Evolutionary conservation across 164 flowering plant species (phyloP).

Genomic region (Nymphaea thermarum): DNA sequence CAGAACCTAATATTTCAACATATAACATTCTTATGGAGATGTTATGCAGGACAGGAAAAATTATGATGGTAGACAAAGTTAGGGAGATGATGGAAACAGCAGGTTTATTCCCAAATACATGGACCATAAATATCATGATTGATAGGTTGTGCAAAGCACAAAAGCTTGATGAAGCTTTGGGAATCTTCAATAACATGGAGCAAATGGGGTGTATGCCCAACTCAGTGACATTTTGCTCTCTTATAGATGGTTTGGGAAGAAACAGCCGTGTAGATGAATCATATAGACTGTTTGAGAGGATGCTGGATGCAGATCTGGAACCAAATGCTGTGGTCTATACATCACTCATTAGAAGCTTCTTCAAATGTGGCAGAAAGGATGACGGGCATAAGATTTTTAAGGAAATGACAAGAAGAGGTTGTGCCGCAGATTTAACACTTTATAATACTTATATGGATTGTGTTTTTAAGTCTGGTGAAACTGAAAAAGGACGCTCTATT

Average conservation of each 20-base stretch:
- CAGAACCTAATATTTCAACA: constrained; percentile 60
- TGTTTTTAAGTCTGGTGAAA: constrained; percentile 82
- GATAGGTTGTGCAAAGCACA: constrained; percentile 68
- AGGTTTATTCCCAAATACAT: constrained; percentile 77
- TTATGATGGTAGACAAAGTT: constrained; percentile 49
- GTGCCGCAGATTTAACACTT: constrained; percentile 61
- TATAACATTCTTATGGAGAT: constrained; percentile 80
- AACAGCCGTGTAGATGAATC: constrained; percentile 78
- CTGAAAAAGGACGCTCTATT: constrained; percentile 62
- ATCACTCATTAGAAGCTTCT: constrained; percentile 73
- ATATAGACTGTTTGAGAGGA: constrained; percentile 60
- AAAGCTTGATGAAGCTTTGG: constrained; percentile 69
- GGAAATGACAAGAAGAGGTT: constrained; percentile 58
- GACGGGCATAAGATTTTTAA: constrained; percentile 92
- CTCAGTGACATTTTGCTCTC: constrained; percentile 66
- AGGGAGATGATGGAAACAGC: constrained; percentile 58
- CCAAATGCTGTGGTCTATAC: constrained; percentile 72
- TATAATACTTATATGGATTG: constrained; percentile 95
- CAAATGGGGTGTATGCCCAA: constrained; percentile 50
- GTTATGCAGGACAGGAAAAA: constrained; percentile 59
- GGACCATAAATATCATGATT: constrained; percentile 80
- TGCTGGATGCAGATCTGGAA: constrained; percentile 48
- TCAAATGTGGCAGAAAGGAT: constrained; percentile 63
- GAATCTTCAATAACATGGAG: constrained; percentile 58
- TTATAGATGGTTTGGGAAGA: constrained; percentile 82